These are phyloP conservation scores for Platanthera zijinensis DNA, from an alignment of 106 monocot genomes.

Conservation along the genomic window DNA sequence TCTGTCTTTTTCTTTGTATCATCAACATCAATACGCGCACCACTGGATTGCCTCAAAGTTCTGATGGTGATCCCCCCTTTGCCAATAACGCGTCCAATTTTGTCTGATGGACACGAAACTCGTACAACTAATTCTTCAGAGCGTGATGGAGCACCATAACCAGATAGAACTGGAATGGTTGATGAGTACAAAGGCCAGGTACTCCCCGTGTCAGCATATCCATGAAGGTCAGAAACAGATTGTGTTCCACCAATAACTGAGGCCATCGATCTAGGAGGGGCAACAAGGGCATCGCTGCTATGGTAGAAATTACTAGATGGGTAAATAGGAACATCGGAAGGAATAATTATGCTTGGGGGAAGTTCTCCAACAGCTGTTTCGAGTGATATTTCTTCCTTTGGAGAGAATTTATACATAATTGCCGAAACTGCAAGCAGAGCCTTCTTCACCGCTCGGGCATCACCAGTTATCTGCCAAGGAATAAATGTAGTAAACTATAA, in stretches of 20 bases:
- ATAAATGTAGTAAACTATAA: neutral
- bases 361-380: conserved; percentile 59
- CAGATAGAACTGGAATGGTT: conserved; percentile 54
- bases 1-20: conserved; percentile 58
- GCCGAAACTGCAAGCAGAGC: conserved; percentile 65
- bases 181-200: conserved; percentile 42
- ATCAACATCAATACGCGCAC: conserved; percentile 84
- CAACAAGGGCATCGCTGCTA: conserved; percentile 35
- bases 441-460: conserved; percentile 59
- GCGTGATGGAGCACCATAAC: conserved; percentile 24
- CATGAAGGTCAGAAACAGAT: conserved; percentile 41
- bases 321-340: conserved; percentile 76
- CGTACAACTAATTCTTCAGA: conserved; percentile 61
- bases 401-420: conserved; percentile 82
- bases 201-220: conserved; percentile 28
- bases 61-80: conserved; percentile 80
- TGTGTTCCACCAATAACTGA: conserved; percentile 34
- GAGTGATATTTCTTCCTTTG: conserved; percentile 82
- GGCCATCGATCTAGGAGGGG: conserved; percentile 31
- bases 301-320: conserved; percentile 51
- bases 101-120: conserved; percentile 76
- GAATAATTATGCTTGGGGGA: conserved; percentile 69
- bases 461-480: conserved; percentile 64
- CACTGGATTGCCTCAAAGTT: conserved; percentile 66
- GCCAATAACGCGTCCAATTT: conserved; percentile 93